Conservation (phyloP, 768 basidiomycete genomes). For the Serendipita sp. region DNA sequence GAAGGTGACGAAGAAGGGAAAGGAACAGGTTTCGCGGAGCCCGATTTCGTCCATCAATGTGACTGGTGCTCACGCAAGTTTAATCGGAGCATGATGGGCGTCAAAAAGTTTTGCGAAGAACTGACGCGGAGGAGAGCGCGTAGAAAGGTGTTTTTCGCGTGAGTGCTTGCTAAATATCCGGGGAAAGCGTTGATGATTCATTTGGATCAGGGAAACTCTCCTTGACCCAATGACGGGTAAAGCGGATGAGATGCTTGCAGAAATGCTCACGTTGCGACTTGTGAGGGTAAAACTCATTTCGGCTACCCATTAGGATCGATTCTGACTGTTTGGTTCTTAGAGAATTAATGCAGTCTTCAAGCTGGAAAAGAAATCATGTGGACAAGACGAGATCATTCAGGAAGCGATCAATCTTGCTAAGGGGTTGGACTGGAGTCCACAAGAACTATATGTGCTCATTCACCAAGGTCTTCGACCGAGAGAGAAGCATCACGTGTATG, state of each 20-base stretch:
- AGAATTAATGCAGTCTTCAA: background rate
- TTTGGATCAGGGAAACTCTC: background rate
- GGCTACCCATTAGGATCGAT: background rate
- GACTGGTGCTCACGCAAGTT: background rate
- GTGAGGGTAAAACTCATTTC: background rate
- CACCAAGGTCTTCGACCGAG: background rate
- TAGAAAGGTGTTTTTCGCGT: background rate
- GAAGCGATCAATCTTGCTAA: background rate
- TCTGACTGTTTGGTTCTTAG: background rate
- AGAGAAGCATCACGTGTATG: background rate
- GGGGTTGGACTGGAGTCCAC: background rate
- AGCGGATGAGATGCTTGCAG: background rate
- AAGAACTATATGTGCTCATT: background rate
- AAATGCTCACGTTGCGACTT: background rate
- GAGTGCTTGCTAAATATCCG: background rate
- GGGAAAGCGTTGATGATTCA: too few relatives aligned
- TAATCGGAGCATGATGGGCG: background rate
- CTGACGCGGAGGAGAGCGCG: background rate
- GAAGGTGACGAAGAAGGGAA: background rate
- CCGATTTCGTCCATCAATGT: background rate
- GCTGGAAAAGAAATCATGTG: background rate
- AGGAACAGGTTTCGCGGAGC: background rate
- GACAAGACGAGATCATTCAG: background rate
- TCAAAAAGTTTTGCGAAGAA: conserved; percentile 2
- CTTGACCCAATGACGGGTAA: background rate